Base-by-base conservation (phyloP, 169 alveolate genomes). In the Theileria annulata region DNA sequence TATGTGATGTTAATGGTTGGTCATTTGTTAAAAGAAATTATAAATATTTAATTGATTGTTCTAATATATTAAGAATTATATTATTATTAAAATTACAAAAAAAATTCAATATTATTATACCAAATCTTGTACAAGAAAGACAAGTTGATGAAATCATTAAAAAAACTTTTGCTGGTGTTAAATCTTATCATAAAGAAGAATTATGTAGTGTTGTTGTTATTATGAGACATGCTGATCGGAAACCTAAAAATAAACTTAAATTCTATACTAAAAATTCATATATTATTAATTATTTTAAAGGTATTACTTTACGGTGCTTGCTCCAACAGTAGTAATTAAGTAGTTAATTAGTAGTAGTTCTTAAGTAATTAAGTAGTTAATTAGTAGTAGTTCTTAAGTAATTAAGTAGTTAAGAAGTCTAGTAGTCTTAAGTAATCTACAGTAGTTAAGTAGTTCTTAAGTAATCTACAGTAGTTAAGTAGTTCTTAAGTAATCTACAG, bases 1-100 rank as follows among this genome's bases (percentile, higher is more conserved):
- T 98, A 13, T 96, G 99, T 83, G 99, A 98, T 88, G 99, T 98
- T 9, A 97, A 98, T 87, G 99, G 99, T 2, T 97, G 97, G 94
- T 95, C 98, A 33, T 97, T 98, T 86, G 99, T 97, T 13, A 98
- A 97, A 91, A 96, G 98, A 3, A 95, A 95, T 85, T 80, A 91
- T 64, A 95, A 96, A 82, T 97, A 96, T 91, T 96, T 95, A 87
- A 90, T 93, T 70, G 99, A 97, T 91, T 96, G 98, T 77, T 96
- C 98, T 62, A 93, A 91, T 56, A 91, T 91, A 30, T 64, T 88
- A 33, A 93, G 94, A 25, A 86, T 89, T 23, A 91, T 89, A 91
- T 87, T 89, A 62, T 68, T 86, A 25, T 87, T 90, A 3, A 87
- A 92, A 70, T 47, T 91, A 67, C 89, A 91, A 64, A 77, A 68